Percentiles rank a stretch among this genome's conserved stretches.
Conservation (phyloP, 2,329 filamentous ascomycete species). For the Diaporthe amygdali region DNA sequence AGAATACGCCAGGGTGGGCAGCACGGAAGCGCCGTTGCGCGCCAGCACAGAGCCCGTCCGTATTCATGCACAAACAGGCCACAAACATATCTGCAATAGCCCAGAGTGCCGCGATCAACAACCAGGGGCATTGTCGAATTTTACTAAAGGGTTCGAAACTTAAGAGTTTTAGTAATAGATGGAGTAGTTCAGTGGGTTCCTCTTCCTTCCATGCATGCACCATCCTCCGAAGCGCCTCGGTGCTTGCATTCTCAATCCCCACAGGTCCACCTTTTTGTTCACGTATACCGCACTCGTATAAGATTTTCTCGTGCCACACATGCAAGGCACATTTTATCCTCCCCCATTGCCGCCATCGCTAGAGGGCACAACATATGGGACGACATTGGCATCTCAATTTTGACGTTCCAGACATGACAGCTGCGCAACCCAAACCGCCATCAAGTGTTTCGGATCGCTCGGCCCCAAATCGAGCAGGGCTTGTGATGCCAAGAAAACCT, state of each 20-base stretch:
- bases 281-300: neutral
- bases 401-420: neutral
- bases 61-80: neutral
- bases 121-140: neutral
- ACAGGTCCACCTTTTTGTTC: neutral
- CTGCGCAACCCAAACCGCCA: neutral
- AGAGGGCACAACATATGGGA: neutral
- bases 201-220: neutral
- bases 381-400: neutral
- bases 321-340: neutral
- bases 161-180: neutral
- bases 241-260: too few species aligned
- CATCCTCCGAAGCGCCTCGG: neutral
- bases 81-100: neutral
- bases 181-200: neutral
- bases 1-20: neutral
- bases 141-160: neutral
- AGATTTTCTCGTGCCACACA: neutral
- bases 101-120: neutral
- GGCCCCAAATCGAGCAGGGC: neutral
- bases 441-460: slow-evolving; percentile 9
- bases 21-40: neutral
- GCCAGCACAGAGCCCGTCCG: neutral
- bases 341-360: neutral
- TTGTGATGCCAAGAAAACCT: neutral